These are phyloP conservation scores for Fusarium xylarioides DNA, from an alignment of 2,329 filamentous ascomycete genomes.

Conservation along the genomic window DNA sequence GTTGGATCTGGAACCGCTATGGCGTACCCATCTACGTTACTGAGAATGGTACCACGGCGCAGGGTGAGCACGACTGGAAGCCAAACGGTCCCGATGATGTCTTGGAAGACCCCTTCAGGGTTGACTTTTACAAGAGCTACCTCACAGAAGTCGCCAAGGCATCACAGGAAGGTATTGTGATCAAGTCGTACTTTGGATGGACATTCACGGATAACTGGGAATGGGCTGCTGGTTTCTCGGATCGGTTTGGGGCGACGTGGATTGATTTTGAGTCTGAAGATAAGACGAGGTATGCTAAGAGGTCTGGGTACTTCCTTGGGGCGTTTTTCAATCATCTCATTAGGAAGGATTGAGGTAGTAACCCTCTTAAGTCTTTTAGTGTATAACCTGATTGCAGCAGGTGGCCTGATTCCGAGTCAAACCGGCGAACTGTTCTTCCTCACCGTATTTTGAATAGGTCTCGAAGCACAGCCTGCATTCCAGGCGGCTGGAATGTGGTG, in stretches of 20 bases:
- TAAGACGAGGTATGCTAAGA: constrained; percentile 34
- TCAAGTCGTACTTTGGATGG: constrained; percentile 54
- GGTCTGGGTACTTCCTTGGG: constrained; percentile 35
- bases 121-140: constrained; percentile 52
- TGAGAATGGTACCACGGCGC: constrained; percentile 53
- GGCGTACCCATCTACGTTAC: constrained; percentile 54
- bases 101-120: constrained; percentile 50
- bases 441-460: not conserved
- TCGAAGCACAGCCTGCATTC: not conserved
- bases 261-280: constrained; percentile 46
- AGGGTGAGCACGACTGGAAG: constrained; percentile 49
- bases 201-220: constrained; percentile 56
- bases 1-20: constrained; percentile 54
- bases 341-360: not conserved
- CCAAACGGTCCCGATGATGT: constrained; percentile 45
- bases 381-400: not conserved
- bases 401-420: not conserved
- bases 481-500: not conserved
- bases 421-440: not conserved
- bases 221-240: constrained; percentile 53
- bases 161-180: constrained; percentile 49
- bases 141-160: constrained; percentile 51
- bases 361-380: not conserved
- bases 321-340: constrained; percentile 33
- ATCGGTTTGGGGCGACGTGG: constrained; percentile 53